Percentiles rank a stretch among this genome's conserved stretches.
Conservation (phyloP, 2,329 filamentous ascomycete species). For the Aspergillus fijiensis region DNA sequence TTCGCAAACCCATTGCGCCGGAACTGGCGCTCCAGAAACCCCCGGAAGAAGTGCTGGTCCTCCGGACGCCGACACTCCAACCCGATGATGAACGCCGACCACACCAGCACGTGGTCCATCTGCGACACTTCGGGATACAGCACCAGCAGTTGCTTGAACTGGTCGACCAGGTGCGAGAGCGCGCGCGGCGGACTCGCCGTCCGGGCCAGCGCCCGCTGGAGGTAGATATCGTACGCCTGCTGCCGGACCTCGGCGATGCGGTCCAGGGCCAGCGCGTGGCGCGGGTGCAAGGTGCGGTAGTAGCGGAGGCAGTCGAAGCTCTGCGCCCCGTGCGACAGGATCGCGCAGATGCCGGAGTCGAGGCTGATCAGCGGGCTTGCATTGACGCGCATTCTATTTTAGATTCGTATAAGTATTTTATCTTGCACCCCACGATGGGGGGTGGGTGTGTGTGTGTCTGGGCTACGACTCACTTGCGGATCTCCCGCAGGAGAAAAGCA, state of each 20-base stretch:
- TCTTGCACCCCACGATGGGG: no score
- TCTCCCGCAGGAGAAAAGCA: slow-evolving; percentile 15
- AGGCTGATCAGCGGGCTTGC: slow-evolving; percentile 13
- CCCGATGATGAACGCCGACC: slow-evolving; percentile 21
- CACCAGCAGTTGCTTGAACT: not conserved
- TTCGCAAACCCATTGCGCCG: slow-evolving; percentile 7
- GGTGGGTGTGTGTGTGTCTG: not conserved
- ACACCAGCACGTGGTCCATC: slow-evolving; percentile 17
- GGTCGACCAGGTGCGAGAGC: not conserved
- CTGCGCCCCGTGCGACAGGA: slow-evolving; percentile 4
- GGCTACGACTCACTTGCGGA: slow-evolving; percentile 14
- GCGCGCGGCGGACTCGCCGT: no score
- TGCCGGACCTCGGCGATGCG: slow-evolving; percentile 12
- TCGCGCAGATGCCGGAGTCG: not conserved
- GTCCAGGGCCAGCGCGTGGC: slow-evolving; percentile 6
- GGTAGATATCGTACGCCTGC: slow-evolving; percentile 15
- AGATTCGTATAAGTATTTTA: no score
- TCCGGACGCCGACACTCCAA: slow-evolving; percentile 13
- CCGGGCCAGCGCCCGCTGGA: not conserved
- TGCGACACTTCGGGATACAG: not conserved
- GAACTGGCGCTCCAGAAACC: slow-evolving; percentile 5
- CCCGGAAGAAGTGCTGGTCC: slow-evolving; percentile 3
- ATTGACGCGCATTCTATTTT: slow-evolving; percentile 3
- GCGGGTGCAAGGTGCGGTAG: slow-evolving; percentile 1
- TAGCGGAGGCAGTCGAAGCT: slow-evolving; percentile 16